These are phyloP conservation scores for Pseudocercospora pini-densiflorae DNA, from an alignment of 2,329 filamentous ascomycete species.

Conservation along the genomic window DNA sequence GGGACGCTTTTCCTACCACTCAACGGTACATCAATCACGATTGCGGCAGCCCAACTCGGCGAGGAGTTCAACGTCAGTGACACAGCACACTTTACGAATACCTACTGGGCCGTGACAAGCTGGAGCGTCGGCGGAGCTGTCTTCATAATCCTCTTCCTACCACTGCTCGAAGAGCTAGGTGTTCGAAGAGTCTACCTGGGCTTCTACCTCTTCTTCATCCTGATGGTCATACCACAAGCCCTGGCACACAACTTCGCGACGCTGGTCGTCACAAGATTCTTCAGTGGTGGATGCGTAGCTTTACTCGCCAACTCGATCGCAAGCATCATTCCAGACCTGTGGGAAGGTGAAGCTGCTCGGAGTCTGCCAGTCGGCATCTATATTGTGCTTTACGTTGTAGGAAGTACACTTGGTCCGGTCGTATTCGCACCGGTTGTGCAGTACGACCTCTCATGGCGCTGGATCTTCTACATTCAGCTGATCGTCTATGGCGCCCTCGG, in stretches of 20 bases:
- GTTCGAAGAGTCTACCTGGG: conserved; percentile 37
- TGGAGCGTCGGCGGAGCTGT: conserved; percentile 45
- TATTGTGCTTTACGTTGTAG: conserved; percentile 41
- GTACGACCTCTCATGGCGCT: conserved; percentile 41
- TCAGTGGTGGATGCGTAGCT: conserved; percentile 44
- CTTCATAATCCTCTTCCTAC: conserved; percentile 42
- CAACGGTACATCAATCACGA: conserved; percentile 45
- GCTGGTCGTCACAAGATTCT: conserved; percentile 43
- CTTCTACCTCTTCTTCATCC: conserved; percentile 42
- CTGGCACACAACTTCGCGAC: conserved; percentile 46
- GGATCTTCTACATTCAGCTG: conserved; percentile 47
- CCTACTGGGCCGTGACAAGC: conserved; percentile 44
- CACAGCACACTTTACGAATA: conserved; percentile 42
- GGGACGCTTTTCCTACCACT: conserved; percentile 41
- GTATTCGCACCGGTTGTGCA: conserved; percentile 42
- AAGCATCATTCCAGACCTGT: conserved; percentile 47
- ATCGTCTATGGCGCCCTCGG: conserved; percentile 52
- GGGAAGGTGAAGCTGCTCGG: conserved; percentile 38
- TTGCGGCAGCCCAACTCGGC: conserved; percentile 41
- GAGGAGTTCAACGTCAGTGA: conserved; percentile 41
- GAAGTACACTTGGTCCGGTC: conserved; percentile 43
- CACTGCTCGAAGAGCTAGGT: conserved; percentile 46
- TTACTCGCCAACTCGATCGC: conserved; percentile 43
- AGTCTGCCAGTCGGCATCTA: conserved; percentile 44
- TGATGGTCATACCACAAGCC: conserved; percentile 47